A percentile compares a stretch with the other conserved stretches of the same genome.
These are phyloP conservation scores for Sanghuangporus sanghuang DNA, from an alignment of 1,284 basidiomycete genomes.

Conservation along the genomic window DNA sequence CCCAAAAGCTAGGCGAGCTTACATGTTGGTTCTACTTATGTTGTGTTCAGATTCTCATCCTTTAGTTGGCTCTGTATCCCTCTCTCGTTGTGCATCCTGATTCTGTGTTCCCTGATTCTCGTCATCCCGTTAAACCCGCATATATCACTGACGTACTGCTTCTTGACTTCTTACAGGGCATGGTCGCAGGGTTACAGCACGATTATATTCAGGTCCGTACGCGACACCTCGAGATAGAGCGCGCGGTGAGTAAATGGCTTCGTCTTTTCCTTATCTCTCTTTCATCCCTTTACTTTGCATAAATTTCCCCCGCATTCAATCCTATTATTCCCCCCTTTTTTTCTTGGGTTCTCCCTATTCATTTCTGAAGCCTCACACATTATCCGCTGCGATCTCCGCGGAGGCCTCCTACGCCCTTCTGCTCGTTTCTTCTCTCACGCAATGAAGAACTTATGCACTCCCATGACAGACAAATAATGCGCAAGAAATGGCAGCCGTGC, in stretches of 20 bases:
- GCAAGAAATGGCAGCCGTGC: not conserved
- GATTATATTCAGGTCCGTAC: constrained; percentile 52
- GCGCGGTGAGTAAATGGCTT: constrained; percentile 43
- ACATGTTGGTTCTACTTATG: too few relatives aligned
- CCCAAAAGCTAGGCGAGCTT: too few relatives aligned
- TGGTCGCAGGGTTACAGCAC: constrained; percentile 64
- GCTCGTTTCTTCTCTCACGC: not conserved
- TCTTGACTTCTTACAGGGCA: constrained; percentile 41
- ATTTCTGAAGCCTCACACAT: too few relatives aligned
- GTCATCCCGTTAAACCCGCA: not conserved
- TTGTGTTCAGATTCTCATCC: not conserved
- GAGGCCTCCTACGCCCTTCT: not conserved
- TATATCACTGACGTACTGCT: not conserved
- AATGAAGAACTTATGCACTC: not conserved
- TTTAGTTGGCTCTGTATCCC: not conserved
- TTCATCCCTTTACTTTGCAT: not conserved
- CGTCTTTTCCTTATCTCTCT: not conserved
- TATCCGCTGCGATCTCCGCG: not conserved
- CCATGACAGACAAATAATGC: not conserved
- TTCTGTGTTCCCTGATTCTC: not conserved
- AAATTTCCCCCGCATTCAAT: not conserved
- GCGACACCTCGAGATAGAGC: constrained; percentile 60
- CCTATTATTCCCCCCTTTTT: not conserved
- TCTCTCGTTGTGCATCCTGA: not conserved
- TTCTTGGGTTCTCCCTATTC: not conserved